Conservation (phyloP, 2,329 filamentous ascomycete species). For the Paraconiothyrium brasiliense region DNA sequence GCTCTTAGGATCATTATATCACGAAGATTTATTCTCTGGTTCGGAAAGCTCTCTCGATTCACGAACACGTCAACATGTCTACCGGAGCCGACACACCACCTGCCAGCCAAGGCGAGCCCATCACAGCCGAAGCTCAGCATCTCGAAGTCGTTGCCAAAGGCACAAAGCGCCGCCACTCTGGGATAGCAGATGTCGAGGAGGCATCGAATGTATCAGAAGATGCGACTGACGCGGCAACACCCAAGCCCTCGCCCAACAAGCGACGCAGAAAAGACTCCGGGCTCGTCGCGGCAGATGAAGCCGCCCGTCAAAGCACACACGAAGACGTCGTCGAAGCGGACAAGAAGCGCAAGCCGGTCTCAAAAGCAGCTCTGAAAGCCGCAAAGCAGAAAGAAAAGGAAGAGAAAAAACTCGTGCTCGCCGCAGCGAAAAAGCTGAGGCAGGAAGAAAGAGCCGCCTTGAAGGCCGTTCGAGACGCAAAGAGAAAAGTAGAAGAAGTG, state of each 20-base stretch:
- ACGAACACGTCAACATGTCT: not conserved
- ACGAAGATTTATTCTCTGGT: not conserved
- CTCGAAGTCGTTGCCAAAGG: not conserved
- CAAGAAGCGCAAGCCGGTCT: conserved; percentile 13
- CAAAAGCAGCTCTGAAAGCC: conserved; percentile 1
- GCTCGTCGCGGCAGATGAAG: conserved; percentile 10
- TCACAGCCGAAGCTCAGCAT: not conserved
- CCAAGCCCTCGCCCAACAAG: conserved; percentile 9
- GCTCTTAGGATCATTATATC: not conserved
- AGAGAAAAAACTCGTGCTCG: not conserved
- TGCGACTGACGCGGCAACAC: not conserved
- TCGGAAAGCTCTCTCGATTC: not conserved
- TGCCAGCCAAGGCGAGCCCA: not conserved
- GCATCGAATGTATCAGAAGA: not conserved
- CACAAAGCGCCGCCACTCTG: not conserved
- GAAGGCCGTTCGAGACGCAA: not conserved
- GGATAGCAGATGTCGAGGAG: not conserved
- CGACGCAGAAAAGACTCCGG: conserved; percentile 16
- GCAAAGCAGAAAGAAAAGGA: conserved; percentile 8
- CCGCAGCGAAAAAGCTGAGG: not conserved
- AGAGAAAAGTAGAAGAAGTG: not conserved
- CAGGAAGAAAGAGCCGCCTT: not conserved
- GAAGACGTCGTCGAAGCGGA: not conserved
- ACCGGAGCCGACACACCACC: not conserved
- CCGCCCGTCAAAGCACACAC: not conserved